Evolutionary conservation across 2,329 filamentous ascomycete genomes (phyloP), one percentile per base, ranked within the genome.

Genomic region (Annulohypoxylon truncatum): DNA sequence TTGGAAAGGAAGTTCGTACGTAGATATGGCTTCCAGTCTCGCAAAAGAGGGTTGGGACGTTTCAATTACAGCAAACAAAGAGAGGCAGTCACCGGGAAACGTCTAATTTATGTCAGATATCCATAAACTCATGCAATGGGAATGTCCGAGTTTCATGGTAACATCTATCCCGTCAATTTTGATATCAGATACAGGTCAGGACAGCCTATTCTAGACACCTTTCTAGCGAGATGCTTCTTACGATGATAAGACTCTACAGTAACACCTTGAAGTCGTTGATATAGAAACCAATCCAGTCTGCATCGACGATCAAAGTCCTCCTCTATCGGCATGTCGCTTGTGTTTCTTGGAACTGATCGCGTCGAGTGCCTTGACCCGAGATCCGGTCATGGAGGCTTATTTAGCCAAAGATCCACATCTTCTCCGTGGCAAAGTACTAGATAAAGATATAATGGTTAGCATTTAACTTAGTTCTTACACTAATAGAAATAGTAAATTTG

Each of bases 341-440:
- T 51, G 29, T 52, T 53, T 31, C 38, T 56, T 33, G 46, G 47
- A 57, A 35, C 28, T 29, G 8, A 22, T 63, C 40, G 28, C 31
- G 42, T 59, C 42, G 42, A 22, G n/a, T 48, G 20, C 29, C 56
- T 29, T 48, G 44, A 18, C 47, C 60, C 18, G 18, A 33, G 40
- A 44, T 50, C 40, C n/a, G 24, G 47, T 38, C 38, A 48, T 22
- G 20, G 15, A 18, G 20, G 2, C 26, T 6, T 46, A 57, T 77
- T 80, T 84, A 87, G 74, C 80, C 83, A 72, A 87, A 87, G 78
- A 87, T 85, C 82, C 82, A 87, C 77, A 87, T 84, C 77, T 82
- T 80, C 72, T 87, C 83, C 60, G 83, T 84, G 55, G 79, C 68
- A 79, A 87, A 87, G 80, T 87, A 87, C 84, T 87, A 69, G 31